phyloP scores from a whole-genome alignment of 805 yeast genomes.

The Kluyveromyces lactis region DNA sequence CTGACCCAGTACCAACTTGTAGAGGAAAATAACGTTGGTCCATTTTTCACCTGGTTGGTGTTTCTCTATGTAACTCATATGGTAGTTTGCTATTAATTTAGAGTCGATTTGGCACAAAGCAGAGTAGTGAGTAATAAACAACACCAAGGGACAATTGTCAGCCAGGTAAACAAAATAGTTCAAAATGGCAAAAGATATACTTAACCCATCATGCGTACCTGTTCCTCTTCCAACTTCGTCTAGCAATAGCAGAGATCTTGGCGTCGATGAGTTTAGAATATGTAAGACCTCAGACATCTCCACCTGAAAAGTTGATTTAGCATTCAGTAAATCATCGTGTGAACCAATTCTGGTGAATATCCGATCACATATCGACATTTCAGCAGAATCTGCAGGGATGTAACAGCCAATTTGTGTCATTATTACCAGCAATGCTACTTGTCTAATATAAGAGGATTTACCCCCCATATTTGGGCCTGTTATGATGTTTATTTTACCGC shows the following conservation, averaged over 20 bases:
- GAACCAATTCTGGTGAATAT: constrained; percentile 70
- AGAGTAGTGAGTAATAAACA: constrained; percentile 84
- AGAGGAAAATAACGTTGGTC: constrained; percentile 42
- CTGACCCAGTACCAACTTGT: constrained; percentile 40
- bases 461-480: constrained; percentile 93
- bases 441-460: constrained; percentile 68
- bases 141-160: constrained; percentile 42
- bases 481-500: constrained; percentile 50
- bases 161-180: constrained; percentile 40
- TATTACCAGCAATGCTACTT: constrained; percentile 59
- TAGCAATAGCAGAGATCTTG: constrained; percentile 72
- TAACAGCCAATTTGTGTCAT: constrained; percentile 75
- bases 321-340: constrained; percentile 61
- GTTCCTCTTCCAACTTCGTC: constrained; percentile 97
- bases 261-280: constrained; percentile 70
- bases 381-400: constrained; percentile 58
- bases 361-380: constrained; percentile 58
- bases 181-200: constrained; percentile 70
- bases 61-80: constrained; percentile 56
- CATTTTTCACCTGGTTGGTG: constrained; percentile 29
- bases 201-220: constrained; percentile 69
- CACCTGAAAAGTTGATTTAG: constrained; percentile 84
- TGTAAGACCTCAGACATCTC: constrained; percentile 94
- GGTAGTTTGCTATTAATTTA: constrained; percentile 45
- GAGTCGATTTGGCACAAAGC: constrained; percentile 46